Evolutionary conservation across 2,329 filamentous ascomycete genomes (phyloP).

Genomic region (Aureobasidium pullulans): DNA sequence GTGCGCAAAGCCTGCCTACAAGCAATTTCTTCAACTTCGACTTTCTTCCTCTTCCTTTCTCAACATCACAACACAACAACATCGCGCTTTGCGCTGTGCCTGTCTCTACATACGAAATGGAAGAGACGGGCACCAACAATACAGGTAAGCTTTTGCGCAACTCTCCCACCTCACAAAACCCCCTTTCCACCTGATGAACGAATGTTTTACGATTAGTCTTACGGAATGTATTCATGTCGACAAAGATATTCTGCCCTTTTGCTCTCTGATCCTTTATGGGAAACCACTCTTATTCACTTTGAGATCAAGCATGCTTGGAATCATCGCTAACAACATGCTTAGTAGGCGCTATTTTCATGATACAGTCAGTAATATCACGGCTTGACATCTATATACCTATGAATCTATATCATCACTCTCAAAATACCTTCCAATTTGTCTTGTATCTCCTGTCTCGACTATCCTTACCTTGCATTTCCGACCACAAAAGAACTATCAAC

Average conservation of each 20-base stretch:
- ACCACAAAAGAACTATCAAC: no score
- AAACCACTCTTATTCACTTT: neutral
- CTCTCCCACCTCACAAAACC: neutral
- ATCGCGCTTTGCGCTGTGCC: neutral
- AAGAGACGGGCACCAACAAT: neutral
- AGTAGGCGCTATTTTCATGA: neutral
- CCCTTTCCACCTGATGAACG: slow-evolving; percentile 6
- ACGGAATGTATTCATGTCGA: slow-evolving; percentile 3
- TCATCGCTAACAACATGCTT: slow-evolving; percentile 3
- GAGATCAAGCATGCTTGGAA: neutral
- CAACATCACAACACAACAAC: neutral
- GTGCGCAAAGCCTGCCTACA: neutral
- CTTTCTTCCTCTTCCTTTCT: neutral
- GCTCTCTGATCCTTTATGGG: slow-evolving; percentile 9
- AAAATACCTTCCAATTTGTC: no score
- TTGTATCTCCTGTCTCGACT: no score
- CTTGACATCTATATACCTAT: no score
- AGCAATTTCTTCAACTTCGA: neutral
- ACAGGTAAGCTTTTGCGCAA: neutral
- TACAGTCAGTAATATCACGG: no score
- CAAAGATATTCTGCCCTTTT: slow-evolving; percentile 13
- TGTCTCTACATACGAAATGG: neutral
- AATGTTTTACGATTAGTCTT: slow-evolving; percentile 14
- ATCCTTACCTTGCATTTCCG: no score
- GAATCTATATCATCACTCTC: no score